Conservation (phyloP, 441 rosid species). For the Adansonia rubrostipa region DNA sequence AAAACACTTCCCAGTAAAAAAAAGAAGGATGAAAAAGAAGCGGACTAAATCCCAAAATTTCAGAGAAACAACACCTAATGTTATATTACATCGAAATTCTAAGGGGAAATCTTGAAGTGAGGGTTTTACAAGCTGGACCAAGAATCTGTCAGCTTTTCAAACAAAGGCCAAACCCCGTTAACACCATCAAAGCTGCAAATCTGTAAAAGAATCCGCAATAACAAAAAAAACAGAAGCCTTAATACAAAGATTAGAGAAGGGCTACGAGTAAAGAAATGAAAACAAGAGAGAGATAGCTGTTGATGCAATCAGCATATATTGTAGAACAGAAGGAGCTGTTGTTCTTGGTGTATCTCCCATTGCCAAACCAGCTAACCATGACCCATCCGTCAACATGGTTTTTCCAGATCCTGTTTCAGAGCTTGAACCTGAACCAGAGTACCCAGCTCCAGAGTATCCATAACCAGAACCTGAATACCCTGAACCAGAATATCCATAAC, state of each 20-base stretch:
- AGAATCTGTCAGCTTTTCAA: not conserved
- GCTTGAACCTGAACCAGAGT: constrained; percentile 34
- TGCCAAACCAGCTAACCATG: constrained; percentile 92
- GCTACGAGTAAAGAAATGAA: constrained; percentile 45
- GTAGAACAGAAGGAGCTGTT: constrained; percentile 29
- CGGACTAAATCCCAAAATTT: no score
- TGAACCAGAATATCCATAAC: constrained; percentile 29
- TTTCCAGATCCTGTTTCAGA: constrained; percentile 37
- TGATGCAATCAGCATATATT: constrained; percentile 30
- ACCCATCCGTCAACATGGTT: constrained; percentile 68
- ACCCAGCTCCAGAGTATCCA: not conserved
- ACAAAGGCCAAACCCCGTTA: not conserved
- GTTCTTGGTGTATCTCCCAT: constrained; percentile 69
- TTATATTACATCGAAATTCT: no score
- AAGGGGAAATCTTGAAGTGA: no score
- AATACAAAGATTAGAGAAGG: not conserved
- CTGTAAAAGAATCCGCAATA: constrained; percentile 9
- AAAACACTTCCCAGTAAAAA: no score
- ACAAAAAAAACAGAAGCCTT: constrained; percentile 13
- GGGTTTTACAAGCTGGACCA: not conserved
- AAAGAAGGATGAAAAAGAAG: no score
- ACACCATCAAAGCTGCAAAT: not conserved
- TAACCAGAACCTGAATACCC: constrained; percentile 6
- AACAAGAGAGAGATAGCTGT: constrained; percentile 31
- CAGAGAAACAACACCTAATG: no score